A percentile compares a stretch with the other conserved stretches of the same genome.
Conservation (phyloP, 495 filamentous ascomycete species). For the Thermothielavioides terrestris region DNA sequence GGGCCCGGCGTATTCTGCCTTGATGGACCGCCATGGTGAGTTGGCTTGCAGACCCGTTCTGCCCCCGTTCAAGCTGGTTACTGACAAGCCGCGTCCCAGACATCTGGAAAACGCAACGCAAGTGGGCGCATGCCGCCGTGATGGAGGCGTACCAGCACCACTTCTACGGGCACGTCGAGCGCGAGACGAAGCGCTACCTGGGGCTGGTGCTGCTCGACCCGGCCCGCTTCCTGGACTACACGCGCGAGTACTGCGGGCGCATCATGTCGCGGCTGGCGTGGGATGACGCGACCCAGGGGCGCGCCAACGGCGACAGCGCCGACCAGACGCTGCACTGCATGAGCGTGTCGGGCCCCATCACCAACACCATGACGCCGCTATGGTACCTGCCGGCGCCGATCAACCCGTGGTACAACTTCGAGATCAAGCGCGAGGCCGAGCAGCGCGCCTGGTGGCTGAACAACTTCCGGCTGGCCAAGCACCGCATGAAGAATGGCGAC, state of each 20-base stretch:
- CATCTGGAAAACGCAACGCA: conserved; percentile 38
- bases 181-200: conserved; percentile 36
- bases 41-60: not conserved
- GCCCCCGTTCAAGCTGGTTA: not conserved
- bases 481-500: conserved; percentile 28
- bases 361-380: conserved; percentile 39
- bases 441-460: conserved; percentile 40
- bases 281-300: conserved; percentile 39
- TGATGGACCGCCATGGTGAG: conserved; percentile 44
- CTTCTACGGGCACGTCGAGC: conserved; percentile 41
- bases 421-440: conserved; percentile 32
- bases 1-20: conserved; percentile 36
- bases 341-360: conserved; percentile 40
- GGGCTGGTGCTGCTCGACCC: conserved; percentile 37
- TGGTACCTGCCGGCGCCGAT: conserved; percentile 33
- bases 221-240: conserved; percentile 35
- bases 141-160: conserved; percentile 38
- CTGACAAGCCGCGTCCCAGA: conserved; percentile 18
- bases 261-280: conserved; percentile 42
- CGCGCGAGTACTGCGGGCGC: conserved; percentile 38
- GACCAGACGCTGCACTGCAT: conserved; percentile 40
- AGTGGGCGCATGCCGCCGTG: conserved; percentile 43
- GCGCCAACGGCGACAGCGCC: conserved; percentile 35
- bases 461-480: conserved; percentile 33
- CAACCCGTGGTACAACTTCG: conserved; percentile 41